Evolutionary conservation across 2,329 filamentous ascomycete species (phyloP), one percentile per base, ranked within the genome.

Genomic region (Alternaria burnsii): DNA sequence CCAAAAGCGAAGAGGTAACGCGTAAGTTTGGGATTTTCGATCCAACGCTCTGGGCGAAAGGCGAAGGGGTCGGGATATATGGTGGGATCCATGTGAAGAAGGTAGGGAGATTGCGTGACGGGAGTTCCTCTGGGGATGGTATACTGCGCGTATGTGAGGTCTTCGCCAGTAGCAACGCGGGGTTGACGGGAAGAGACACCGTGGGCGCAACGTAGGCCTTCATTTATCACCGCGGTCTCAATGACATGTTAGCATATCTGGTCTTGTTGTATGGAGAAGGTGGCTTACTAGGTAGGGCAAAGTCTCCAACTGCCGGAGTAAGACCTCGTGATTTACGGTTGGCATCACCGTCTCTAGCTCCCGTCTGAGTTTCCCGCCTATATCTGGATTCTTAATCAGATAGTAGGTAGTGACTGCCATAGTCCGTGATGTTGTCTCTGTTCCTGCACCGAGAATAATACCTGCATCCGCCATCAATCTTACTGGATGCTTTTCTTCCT

Each of bases 21-120:
- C 11, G 50, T 59, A 1, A 54, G 40, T 16, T 56, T 50, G 12
- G 63, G 58, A 24, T 66, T 59, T 4, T 66, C 57, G 5, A 76
- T 38, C 75, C 74, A 79, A 12, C 76, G 64, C 58, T 77, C 67
- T 0, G 73, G 73, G 7, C 46, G 22, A 52, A 76, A 76, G 1
- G 43, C 52, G 10, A 61, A 34, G 2, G 72, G 71, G 8, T 65
- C 52, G 1, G 66, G 64, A 36, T 67, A 74, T 12, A 76, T 63
- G 16, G 53, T 48, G 4, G 64, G 28, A 52, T 76, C 62, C n/a
- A 60, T 65, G 59, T 78, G 71, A 11, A 76, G 63, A 28, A 69
- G 59, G 63, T 72, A 71, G 14, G 70, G 55, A 9, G 75, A 71
- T 67, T 72, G 67, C 61, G 69, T 73, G 38, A 78, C 67, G 3